Conservation (phyloP, 768 basidiomycete species). For the Mycena capillaripes region DNA sequence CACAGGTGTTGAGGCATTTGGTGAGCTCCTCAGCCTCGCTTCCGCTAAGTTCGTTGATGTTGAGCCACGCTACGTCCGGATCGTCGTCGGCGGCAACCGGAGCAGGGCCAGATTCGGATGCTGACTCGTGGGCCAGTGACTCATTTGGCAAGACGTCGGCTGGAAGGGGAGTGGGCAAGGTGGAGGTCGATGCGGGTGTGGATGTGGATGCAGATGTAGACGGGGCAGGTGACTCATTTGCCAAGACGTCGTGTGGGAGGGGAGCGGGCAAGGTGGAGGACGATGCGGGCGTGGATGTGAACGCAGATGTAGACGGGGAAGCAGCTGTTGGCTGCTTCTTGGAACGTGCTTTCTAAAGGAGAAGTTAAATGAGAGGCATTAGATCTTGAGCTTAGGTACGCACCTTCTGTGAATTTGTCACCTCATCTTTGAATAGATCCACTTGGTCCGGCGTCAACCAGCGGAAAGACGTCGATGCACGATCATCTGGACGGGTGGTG, state of each 20-base stretch:
- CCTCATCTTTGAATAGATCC: conserved; percentile 31
- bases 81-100: neutral
- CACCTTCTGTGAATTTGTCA: conserved; percentile 17
- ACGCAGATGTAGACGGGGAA: neutral
- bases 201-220: too few relatives aligned
- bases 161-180: too few relatives aligned
- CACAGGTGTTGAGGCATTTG: too few relatives aligned
- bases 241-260: too few relatives aligned
- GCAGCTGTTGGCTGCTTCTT: neutral
- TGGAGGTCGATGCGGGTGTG: too few relatives aligned
- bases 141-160: too few relatives aligned
- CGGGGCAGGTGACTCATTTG: too few relatives aligned
- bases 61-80: conserved; percentile 37
- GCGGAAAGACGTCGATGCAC: conserved; percentile 10
- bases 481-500: conserved; percentile 10
- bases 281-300: too few relatives aligned
- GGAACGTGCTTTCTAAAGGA: conserved; percentile 3
- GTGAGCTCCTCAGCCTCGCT: conserved; percentile 29
- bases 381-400: too few relatives aligned
- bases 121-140: neutral
- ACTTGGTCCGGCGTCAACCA: conserved; percentile 24
- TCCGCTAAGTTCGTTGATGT: conserved; percentile 33
- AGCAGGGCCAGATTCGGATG: neutral
- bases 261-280: too few relatives aligned
- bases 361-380: too few relatives aligned